A percentile compares a stretch with the other conserved stretches of the same genome.
Evolutionary conservation across 2,329 filamentous ascomycete genomes (phyloP).

Genomic region (Cordyceps javanica): DNA sequence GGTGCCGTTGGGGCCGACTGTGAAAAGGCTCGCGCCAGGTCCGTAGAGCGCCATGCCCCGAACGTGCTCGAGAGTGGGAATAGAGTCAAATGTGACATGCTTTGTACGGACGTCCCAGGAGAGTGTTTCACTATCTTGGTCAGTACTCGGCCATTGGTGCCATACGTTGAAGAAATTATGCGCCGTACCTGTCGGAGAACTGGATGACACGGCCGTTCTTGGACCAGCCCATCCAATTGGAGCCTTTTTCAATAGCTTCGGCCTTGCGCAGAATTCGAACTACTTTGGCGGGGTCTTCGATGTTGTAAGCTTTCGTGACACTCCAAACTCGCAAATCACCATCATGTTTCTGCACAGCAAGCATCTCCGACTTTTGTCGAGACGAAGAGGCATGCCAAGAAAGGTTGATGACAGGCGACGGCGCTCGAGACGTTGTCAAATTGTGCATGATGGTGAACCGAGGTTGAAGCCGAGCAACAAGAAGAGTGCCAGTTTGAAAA

Average conservation of each 20-base stretch:
- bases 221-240: slow-evolving; percentile 97
- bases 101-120: slow-evolving; percentile 99
- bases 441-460: slow-evolving; percentile 93
- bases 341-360: slow-evolving; percentile 86
- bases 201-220: slow-evolving; percentile 96
- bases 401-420: slow-evolving; percentile 80
- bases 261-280: slow-evolving; percentile 79
- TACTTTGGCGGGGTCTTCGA: slow-evolving; percentile 74
- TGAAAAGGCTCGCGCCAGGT: slow-evolving; percentile 86
- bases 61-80: slow-evolving; percentile 78
- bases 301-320: slow-evolving; percentile 71
- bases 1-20: slow-evolving; percentile 77
- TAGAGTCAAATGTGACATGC: slow-evolving; percentile 81
- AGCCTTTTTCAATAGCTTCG: slow-evolving; percentile 65
- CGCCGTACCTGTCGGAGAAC: slow-evolving; percentile 82
- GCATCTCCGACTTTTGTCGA: slow-evolving; percentile 95
- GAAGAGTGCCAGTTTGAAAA: slow-evolving; percentile 89
- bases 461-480: slow-evolving; percentile 84
- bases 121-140: slow-evolving; percentile 65
- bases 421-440: slow-evolving; percentile 73
- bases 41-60: slow-evolving; percentile 82
- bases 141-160: slow-evolving; percentile 24
- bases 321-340: slow-evolving; percentile 96
- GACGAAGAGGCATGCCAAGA: slow-evolving; percentile 96
- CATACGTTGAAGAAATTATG: slow-evolving; percentile 16